A percentile compares a stretch with the other conserved stretches of the same genome.
These are phyloP conservation scores for Backusella tarrabulga DNA, from an alignment of 192 early-diverging fungal species.

Conservation along the genomic window DNA sequence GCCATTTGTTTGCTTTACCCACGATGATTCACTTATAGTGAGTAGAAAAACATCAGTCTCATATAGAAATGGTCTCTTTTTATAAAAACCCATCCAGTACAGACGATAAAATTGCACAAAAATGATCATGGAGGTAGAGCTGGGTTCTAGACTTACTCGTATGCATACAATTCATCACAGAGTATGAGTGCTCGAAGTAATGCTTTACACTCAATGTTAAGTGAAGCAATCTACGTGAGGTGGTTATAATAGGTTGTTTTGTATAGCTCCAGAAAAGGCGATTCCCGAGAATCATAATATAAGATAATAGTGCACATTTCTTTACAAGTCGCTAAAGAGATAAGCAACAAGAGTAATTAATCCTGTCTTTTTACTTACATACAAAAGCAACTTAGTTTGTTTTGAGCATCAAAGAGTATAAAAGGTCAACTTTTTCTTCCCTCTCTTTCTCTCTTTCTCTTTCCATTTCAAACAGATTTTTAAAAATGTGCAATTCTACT, in stretches of 20 bases:
- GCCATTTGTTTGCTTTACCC: too few relatives aligned
- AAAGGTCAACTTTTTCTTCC: background rate
- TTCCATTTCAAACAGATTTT: background rate
- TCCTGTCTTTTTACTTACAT: background rate
- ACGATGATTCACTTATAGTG: too few relatives aligned
- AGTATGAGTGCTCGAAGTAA: background rate
- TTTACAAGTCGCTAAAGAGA: background rate
- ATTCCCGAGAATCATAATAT: too few relatives aligned
- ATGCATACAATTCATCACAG: background rate
- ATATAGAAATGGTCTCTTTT: too few relatives aligned
- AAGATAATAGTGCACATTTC: too few relatives aligned
- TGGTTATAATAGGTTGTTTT: too few relatives aligned
- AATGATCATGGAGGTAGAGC: too few relatives aligned
- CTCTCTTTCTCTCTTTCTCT: background rate
- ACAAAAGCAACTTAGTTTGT: background rate
- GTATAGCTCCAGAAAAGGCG: too few relatives aligned
- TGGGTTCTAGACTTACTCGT: background rate
- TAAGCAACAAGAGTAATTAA: background rate
- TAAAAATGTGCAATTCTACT: background rate
- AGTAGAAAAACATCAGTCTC: too few relatives aligned
- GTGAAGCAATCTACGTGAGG: too few relatives aligned
- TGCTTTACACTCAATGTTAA: background rate
- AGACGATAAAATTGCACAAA: too few relatives aligned
- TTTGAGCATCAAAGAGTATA: background rate
- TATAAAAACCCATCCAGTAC: too few relatives aligned